Evolutionary conservation across 2,329 filamentous ascomycete genomes (phyloP).

Genomic region (Monilinia polystroma): DNA sequence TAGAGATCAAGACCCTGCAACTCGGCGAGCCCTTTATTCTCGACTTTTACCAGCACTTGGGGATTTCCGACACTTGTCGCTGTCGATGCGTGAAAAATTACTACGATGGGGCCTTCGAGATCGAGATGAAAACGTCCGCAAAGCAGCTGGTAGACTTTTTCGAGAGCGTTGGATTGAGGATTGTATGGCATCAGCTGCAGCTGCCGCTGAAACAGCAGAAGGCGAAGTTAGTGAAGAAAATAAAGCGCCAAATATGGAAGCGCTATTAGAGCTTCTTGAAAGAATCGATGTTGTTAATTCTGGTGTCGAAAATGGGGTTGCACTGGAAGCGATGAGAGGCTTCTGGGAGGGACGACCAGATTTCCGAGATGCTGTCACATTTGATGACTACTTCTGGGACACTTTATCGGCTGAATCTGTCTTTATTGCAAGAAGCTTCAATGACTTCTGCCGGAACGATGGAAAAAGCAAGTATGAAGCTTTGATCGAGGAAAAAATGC

Average conservation of each 20-base stretch:
- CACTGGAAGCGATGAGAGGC: conserved; percentile 87
- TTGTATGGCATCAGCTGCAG: conserved; percentile 68
- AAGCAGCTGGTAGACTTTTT: conserved; percentile 86
- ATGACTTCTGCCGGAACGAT: conserved; percentile 81
- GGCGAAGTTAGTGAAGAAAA: conserved; percentile 49
- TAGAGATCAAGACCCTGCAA: conserved; percentile 81
- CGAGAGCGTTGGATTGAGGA: conserved; percentile 97
- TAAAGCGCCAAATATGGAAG: conserved; percentile 71
- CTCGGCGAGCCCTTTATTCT: conserved; percentile 82
- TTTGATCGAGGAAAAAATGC: conserved; percentile 87
- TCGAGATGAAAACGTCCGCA: conserved; percentile 89
- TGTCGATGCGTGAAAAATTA: conserved; percentile 93
- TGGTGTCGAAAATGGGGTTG: conserved; percentile 84
- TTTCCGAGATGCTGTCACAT: conserved; percentile 69
- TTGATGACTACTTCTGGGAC: conserved; percentile 77
- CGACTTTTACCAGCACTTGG: conserved; percentile 82
- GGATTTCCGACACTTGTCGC: conserved; percentile 89
- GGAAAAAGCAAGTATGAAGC: conserved; percentile 72
- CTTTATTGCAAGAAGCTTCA: conserved; percentile 90
- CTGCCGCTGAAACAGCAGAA: conserved; percentile 57
- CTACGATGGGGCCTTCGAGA: conserved; percentile 93
- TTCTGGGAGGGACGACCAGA: conserved; percentile 94
- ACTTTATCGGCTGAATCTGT: conserved; percentile 80
- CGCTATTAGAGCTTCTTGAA: conserved; percentile 84
- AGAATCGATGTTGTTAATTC: conserved; percentile 91